Percentiles rank a stretch among this genome's conserved stretches.
Conservation (phyloP, 495 filamentous ascomycete species). For the Hypoxylon lenormandii region DNA sequence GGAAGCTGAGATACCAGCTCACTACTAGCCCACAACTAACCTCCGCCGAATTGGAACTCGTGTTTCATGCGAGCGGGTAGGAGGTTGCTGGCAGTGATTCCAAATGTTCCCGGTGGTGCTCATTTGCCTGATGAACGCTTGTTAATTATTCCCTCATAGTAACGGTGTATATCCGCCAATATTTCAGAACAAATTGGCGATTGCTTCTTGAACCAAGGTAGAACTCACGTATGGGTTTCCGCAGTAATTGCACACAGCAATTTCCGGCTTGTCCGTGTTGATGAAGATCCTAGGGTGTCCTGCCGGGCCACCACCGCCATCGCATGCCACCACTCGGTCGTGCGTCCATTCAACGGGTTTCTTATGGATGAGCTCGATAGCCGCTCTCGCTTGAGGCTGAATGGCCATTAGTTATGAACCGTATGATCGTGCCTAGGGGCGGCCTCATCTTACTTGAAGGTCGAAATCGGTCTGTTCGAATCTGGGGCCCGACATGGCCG, state of each 20-base stretch:
- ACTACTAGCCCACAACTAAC: background rate
- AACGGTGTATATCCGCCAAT: background rate
- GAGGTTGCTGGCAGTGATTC: slow-evolving; percentile 80
- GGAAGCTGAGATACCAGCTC: slow-evolving; percentile 12
- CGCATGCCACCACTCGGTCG: slow-evolving; percentile 81
- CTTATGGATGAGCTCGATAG: slow-evolving; percentile 95
- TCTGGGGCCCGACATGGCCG: slow-evolving; percentile 90
- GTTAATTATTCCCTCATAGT: slow-evolving; percentile 37
- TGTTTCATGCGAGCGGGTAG: slow-evolving; percentile 72
- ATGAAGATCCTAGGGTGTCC: slow-evolving; percentile 96
- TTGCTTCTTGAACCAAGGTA: slow-evolving; percentile 1
- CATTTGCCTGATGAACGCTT: slow-evolving; percentile 73
- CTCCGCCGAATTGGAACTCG: background rate
- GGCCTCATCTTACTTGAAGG: slow-evolving; percentile 74
- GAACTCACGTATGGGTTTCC: slow-evolving; percentile 89
- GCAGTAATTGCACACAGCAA: slow-evolving; percentile 89
- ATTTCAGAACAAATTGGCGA: background rate
- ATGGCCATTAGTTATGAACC: slow-evolving; percentile 15
- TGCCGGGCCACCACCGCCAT: slow-evolving; percentile 90
- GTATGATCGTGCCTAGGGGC: background rate
- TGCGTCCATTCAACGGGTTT: slow-evolving; percentile 94
- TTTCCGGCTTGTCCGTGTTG: slow-evolving; percentile 97
- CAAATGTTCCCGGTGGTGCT: slow-evolving; percentile 83
- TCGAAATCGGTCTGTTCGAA: slow-evolving; percentile 97
- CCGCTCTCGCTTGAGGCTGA: slow-evolving; percentile 86